Evolutionary conservation across 306 rosid species (phyloP).

Genomic region (Arachis hypogaea): DNA sequence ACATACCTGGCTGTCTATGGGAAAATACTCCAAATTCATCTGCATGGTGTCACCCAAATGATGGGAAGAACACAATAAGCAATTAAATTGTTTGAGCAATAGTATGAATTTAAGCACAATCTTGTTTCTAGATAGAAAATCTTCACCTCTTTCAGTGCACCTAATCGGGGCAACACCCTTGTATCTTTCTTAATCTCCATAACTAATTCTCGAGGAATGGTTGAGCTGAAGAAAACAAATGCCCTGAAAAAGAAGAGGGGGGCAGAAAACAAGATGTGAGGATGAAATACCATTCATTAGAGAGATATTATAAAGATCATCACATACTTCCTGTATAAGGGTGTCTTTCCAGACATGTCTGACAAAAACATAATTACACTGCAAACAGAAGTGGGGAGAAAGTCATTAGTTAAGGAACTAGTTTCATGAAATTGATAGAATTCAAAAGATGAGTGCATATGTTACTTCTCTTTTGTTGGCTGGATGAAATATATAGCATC

Average conservation of each 20-base stretch:
- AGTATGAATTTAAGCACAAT: conserved; percentile 33
- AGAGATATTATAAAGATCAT: conserved; percentile 34
- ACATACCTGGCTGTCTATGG: conserved; percentile 93
- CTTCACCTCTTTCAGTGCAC: conserved; percentile 85
- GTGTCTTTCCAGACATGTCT: conserved; percentile 91
- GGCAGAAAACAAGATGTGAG: conserved; percentile 34
- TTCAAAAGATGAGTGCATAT: conserved; percentile 28
- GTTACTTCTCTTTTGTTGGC: conserved; percentile 91
- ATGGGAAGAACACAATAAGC: conserved; percentile 36
- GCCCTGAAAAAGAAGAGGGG: conserved; percentile 65
- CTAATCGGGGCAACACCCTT: conserved; percentile 72
- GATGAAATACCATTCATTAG: conserved; percentile 14
- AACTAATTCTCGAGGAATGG: conserved; percentile 73
- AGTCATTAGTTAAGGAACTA: conserved; percentile 37
- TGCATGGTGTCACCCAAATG: conserved; percentile 55
- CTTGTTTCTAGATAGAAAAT: conserved; percentile 36
- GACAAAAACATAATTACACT: conserved; percentile 88
- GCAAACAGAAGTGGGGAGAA: conserved; percentile 50
- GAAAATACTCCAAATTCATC: conserved; percentile 98
- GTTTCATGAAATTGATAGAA: conserved; percentile 16
- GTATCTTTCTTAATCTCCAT: conserved; percentile 75
- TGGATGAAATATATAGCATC: conserved; percentile 97
- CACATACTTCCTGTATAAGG: conserved; percentile 91
- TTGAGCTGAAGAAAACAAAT: conserved; percentile 94
- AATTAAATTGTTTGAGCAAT: conserved; percentile 26